These are phyloP conservation scores for Eremochloa ophiuroides DNA, from an alignment of 176 grass and related monocot species.

Conservation along the genomic window DNA sequence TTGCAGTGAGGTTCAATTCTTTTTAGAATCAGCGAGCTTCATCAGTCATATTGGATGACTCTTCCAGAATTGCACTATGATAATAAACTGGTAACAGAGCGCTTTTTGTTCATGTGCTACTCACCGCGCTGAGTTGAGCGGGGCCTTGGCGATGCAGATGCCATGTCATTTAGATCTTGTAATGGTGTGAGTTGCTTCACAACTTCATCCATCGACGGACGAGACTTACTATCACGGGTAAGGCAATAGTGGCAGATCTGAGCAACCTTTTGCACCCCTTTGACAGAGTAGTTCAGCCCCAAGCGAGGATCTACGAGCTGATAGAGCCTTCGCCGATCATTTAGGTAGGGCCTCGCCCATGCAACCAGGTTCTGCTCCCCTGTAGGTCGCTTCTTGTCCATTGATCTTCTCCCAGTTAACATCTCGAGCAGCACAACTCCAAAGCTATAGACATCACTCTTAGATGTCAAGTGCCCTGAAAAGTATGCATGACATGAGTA, in stretches of 20 bases:
- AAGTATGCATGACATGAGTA: conserved; percentile 19
- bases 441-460: conserved; percentile 85
- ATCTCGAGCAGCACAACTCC: conserved; percentile 93
- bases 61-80: neutral
- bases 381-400: conserved; percentile 85
- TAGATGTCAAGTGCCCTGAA: conserved; percentile 88
- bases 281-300: conserved; percentile 81
- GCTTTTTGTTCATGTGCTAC: conserved; percentile 11
- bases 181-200: conserved; percentile 67
- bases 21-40: conserved; percentile 9
- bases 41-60: neutral
- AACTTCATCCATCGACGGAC: conserved; percentile 74
- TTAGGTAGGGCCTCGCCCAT: conserved; percentile 74
- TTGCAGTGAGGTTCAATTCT: neutral
- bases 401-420: conserved; percentile 70
- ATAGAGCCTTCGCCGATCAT: conserved; percentile 70
- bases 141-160: conserved; percentile 48
- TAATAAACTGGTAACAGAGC: neutral
- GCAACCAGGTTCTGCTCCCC: conserved; percentile 80
- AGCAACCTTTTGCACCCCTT: conserved; percentile 72
- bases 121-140: conserved; percentile 61
- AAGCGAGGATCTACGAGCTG: conserved; percentile 88
- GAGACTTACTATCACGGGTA: conserved; percentile 59
- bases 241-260: conserved; percentile 84
- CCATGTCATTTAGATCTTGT: conserved; percentile 73